Evolutionary conservation across 1,139 yeast species (phyloP).

Genomic region (Diutina mesorugosa): DNA sequence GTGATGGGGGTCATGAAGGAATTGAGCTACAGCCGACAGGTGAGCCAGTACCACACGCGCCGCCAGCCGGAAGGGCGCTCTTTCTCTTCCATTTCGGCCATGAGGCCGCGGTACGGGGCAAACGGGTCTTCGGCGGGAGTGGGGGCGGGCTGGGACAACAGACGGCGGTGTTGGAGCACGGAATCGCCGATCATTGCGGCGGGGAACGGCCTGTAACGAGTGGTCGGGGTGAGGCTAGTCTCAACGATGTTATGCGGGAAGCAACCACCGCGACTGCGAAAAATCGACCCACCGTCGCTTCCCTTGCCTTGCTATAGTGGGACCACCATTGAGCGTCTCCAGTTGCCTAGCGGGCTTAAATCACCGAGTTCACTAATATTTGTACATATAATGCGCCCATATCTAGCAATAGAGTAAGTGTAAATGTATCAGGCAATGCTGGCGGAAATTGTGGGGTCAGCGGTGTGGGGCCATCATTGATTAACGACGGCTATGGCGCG

Average conservation of each 20-base stretch:
- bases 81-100: neutral
- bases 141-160: neutral
- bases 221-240: neutral
- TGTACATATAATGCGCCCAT: too few species aligned
- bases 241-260: neutral
- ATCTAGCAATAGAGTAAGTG: too few species aligned
- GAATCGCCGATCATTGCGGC: neutral
- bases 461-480: too few species aligned
- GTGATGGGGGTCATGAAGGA: neutral
- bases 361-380: too few species aligned
- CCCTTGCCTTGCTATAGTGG: too few species aligned
- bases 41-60: neutral
- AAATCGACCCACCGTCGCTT: neutral
- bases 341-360: neutral
- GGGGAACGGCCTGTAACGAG: neutral
- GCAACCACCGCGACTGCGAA: neutral
- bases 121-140: neutral
- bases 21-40: neutral
- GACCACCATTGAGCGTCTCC: neutral
- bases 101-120: neutral
- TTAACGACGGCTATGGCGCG: too few species aligned
- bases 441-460: too few species aligned
- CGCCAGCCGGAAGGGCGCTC: neutral
- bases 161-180: neutral
- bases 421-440: too few species aligned